Percentiles rank a stretch among this genome's conserved stretches.
These are phyloP conservation scores for Lindgomyces ingoldianus DNA, from an alignment of 495 filamentous ascomycete genomes.

Conservation along the genomic window DNA sequence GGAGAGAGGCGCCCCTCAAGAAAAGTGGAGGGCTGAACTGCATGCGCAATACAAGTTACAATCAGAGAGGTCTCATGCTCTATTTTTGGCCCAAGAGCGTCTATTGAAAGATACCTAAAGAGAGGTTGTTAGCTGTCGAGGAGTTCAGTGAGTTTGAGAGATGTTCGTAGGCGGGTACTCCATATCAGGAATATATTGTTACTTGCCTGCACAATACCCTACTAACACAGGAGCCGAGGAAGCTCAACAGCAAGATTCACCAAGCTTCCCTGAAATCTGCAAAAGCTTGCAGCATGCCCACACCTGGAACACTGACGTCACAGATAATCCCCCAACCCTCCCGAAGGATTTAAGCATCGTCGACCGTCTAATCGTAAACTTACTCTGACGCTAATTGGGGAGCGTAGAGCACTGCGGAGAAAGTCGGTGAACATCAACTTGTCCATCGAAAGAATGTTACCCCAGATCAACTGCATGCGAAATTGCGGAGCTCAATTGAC, in stretches of 20 bases:
- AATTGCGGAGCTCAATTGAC: not conserved
- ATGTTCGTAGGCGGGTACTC: no score
- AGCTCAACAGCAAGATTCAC: not conserved
- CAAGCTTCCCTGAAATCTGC: not conserved
- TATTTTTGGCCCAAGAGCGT: no score
- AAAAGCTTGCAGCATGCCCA: not conserved
- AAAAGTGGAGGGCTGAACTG: no score
- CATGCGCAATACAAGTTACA: no score
- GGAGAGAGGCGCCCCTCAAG: no score
- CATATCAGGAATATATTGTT: no score
- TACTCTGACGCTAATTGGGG: not conserved
- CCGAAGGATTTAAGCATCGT: not conserved
- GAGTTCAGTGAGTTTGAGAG: no score
- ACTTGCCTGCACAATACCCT: no score
- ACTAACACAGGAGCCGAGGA: not conserved
- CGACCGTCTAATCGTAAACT: no score
- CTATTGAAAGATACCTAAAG: no score
- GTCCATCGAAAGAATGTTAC: conserved; percentile 9
- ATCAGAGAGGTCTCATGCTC: no score
- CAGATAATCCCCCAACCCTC: not conserved
- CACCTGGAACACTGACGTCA: not conserved
- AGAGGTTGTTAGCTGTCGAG: no score
- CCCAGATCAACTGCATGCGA: not conserved
- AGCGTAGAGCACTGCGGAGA: not conserved
- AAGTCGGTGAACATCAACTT: not conserved